These are phyloP conservation scores for Streptanthus diversifolius DNA, from an alignment of 345 rosid species.

Conservation along the genomic window DNA sequence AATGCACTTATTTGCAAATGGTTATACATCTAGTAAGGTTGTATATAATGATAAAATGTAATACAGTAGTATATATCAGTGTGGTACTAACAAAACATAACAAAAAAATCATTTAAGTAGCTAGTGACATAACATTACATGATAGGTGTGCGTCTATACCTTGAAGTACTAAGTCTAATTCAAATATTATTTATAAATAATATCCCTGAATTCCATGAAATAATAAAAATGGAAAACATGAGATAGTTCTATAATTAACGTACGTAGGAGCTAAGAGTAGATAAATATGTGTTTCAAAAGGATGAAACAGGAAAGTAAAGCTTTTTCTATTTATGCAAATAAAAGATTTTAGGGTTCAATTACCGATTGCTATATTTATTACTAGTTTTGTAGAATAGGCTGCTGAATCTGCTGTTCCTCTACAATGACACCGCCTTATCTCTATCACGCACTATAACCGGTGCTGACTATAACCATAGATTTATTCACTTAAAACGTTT, in stretches of 20 bases:
- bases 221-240: neutral
- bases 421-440: slow-evolving; percentile 31
- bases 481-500: neutral
- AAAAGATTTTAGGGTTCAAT: slow-evolving; percentile 7
- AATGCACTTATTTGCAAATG: neutral
- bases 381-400: slow-evolving; percentile 21
- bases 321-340: slow-evolving; percentile 22
- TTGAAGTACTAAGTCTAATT: neutral
- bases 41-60: too few relatives aligned
- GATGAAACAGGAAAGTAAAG: slow-evolving; percentile 19
- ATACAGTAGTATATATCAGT: too few relatives aligned
- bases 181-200: neutral
- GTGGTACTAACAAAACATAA: neutral
- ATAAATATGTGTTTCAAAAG: neutral
- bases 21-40: neutral
- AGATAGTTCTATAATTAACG: neutral
- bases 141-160: slow-evolving; percentile 20
- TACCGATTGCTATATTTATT: slow-evolving; percentile 12
- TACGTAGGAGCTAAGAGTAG: slow-evolving; percentile 9
- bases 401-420: slow-evolving; percentile 29
- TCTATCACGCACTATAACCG: slow-evolving; percentile 14
- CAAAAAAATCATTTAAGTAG: neutral
- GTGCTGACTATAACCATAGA: neutral
- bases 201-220: slow-evolving; percentile 10
- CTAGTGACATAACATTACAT: slow-evolving; percentile 25